phyloP scores from a whole-genome alignment of 2,329 filamentous ascomycete species.

The Neofusicoccum cordaticola region DNA sequence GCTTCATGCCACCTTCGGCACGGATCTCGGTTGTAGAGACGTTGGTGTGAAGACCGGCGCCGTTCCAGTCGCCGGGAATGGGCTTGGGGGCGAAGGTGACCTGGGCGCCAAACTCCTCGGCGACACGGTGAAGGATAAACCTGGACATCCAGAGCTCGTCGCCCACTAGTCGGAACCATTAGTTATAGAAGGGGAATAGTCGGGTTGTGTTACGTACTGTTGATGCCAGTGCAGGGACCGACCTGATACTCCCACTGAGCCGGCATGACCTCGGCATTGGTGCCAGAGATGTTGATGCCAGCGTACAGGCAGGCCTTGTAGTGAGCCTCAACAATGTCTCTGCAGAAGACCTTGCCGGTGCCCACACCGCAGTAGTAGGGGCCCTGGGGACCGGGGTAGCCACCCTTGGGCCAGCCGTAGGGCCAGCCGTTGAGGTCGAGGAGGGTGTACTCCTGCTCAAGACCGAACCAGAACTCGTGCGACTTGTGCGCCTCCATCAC shows the following conservation, averaged over 20 bases:
- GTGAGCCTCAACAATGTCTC: slow-evolving; percentile 95
- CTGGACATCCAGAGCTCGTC: slow-evolving; percentile 95
- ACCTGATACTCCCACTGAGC: slow-evolving; percentile 99
- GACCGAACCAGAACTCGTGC: slow-evolving; percentile 92
- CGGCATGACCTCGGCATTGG: slow-evolving; percentile 98
- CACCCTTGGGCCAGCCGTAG: slow-evolving; percentile 85
- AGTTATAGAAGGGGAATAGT: slow-evolving; percentile 22
- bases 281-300: slow-evolving; percentile 90
- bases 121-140: slow-evolving; percentile 84
- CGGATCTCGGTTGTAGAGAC: slow-evolving; percentile 90
- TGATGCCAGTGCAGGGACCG: slow-evolving; percentile 82
- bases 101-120: slow-evolving; percentile 94
- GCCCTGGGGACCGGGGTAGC: slow-evolving; percentile 88
- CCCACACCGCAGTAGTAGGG: slow-evolving; percentile 99
- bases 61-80: slow-evolving; percentile 95
- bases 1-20: slow-evolving; percentile 88
- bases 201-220: slow-evolving; percentile 60
- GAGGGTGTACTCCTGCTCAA: slow-evolving; percentile 96
- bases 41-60: slow-evolving; percentile 89
- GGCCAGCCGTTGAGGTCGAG: slow-evolving; percentile 83
- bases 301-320: slow-evolving; percentile 89
- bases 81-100: slow-evolving; percentile 96
- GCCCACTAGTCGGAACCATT: slow-evolving; percentile 60
- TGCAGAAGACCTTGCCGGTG: slow-evolving; percentile 93
- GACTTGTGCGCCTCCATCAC: slow-evolving; percentile 84